Evolutionary conservation across 768 basidiomycete species (phyloP), one percentile per base, ranked within the genome.

Genomic region (Amanita pallidorosea): DNA sequence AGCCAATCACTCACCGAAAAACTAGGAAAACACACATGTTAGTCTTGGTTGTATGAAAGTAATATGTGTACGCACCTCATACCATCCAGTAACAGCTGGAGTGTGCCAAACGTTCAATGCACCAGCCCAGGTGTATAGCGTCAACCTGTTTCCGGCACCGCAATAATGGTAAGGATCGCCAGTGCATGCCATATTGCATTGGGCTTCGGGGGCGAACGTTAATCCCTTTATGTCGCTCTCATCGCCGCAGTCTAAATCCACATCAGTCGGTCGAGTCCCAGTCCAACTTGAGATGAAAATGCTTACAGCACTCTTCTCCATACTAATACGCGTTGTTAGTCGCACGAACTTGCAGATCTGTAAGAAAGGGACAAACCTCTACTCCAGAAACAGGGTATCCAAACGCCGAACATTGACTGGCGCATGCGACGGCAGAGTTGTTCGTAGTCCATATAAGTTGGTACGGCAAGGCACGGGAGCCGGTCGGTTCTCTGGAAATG

Each of bases 271-370:
- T 12, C 7, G 4, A 5, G 33, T 13, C 13, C 33, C 4, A 13
- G 33, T 33, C 13, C 13, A 33, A 33, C 33, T 33, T 13, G 31
- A 31, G 11, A 33, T 2, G n/a, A n/a, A 33, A 13, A 33, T 2
- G 72, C 83, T 59, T 58, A 85, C 85, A 88, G 69, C 87, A 90
- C 58, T 88, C 82, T 54, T 81, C 60, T 12, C 76, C 82, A 47
- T 71, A 85, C 66, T 83, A 58, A 18, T 18, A 48, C 13, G 40
- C 46, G 25, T 53, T 27, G 44, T 37, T 27, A 50, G 23, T 27
- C 15, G 12, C 7, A 11, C 40, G 7, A 12, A 31, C 2, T 18
- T 33, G 17, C 29, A 23, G n/a, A 47, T 22, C 13, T 18, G 4
- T 18, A 17, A 5, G 33, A 13, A 38, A n/a, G 13, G n/a, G 31